Base-by-base conservation (phyloP, 768 basidiomycete genomes). In the Scleroderma citrinum region DNA sequence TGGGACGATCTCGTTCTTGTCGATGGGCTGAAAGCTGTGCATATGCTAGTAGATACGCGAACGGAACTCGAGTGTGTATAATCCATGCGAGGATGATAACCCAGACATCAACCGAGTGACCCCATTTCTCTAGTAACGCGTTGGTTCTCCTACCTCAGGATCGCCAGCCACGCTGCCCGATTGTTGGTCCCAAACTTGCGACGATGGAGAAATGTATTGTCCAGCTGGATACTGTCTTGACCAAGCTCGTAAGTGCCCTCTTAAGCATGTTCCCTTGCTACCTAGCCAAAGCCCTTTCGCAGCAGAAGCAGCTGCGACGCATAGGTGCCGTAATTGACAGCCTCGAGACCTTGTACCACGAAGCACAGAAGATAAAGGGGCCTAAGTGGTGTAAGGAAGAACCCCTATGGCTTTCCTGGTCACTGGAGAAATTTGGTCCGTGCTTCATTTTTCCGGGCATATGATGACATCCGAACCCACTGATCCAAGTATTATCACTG, bases 1-100 rank as follows among this genome's bases (percentile, higher is more conserved):
- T 95, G 92, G 92, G 86, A 92, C 55, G 85, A 92, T 56, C 71
- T 93, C 38, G 81, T 92, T 1, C 72, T 86, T 10, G 59, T 83
- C 13, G 90, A 94, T 59, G 92, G 92, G 7, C 67, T 91, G 34
- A 88, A 82, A 56, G 78, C 85, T n/a, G 80, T 77, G 7, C 82
- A 76, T 51, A 78, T 72, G 46, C 71, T 92, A 30, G 76, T 90
- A 2, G 88, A 94, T 59, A 69, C 85, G 16, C 75, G 87, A 17
- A 95, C 92, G 14, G 87, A 91, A 59, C 75, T 95, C 53, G 85
- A 91, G 92, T 93, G 69, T 58, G 83, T 72, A 38, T 38, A 16
- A 5, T n/a, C 8, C 23, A 12, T 42, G n/a, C n/a, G 3, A 53
- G 26, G n/a, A n/a, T n/a, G n/a, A n/a, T n/a, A n/a, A n/a, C n/a